These are phyloP conservation scores for Quercus suber DNA, from an alignment of 306 rosid genomes.

Conservation along the genomic window DNA sequence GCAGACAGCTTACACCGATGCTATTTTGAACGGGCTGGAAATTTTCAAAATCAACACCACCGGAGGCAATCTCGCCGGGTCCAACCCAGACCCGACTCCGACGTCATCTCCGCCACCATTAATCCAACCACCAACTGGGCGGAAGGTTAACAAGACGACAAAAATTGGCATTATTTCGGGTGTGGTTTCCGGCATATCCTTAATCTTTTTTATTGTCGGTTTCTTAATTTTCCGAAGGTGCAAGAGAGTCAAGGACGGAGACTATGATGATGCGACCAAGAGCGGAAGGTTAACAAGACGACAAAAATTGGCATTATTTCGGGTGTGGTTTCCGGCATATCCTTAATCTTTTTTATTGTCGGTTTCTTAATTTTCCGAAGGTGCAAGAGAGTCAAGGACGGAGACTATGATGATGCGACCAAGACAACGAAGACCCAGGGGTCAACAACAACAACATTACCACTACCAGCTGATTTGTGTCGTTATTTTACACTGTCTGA, in stretches of 20 bases:
- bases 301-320: not conserved
- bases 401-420: not conserved
- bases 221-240: not conserved
- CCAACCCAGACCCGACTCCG: conserved; percentile 35
- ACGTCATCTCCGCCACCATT: not conserved
- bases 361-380: not conserved
- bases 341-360: not conserved
- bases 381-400: not conserved
- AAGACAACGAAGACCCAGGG: not conserved
- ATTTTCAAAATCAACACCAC: conserved; percentile 41
- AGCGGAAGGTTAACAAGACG: not conserved
- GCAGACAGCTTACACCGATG: not conserved
- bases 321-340: not conserved
- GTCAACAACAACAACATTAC: not conserved
- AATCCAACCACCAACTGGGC: not conserved
- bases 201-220: not conserved
- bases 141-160: not conserved
- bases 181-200: not conserved
- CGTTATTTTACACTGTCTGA: conserved; percentile 33
- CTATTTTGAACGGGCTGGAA: conserved; percentile 47
- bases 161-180: not conserved
- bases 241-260: not conserved
- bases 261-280: not conserved
- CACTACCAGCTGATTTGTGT: conserved; percentile 26
- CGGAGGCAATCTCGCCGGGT: conserved; percentile 29